These are phyloP conservation scores for Fraxinus paxiana DNA, from an alignment of 305 asterid genomes.

Conservation along the genomic window DNA sequence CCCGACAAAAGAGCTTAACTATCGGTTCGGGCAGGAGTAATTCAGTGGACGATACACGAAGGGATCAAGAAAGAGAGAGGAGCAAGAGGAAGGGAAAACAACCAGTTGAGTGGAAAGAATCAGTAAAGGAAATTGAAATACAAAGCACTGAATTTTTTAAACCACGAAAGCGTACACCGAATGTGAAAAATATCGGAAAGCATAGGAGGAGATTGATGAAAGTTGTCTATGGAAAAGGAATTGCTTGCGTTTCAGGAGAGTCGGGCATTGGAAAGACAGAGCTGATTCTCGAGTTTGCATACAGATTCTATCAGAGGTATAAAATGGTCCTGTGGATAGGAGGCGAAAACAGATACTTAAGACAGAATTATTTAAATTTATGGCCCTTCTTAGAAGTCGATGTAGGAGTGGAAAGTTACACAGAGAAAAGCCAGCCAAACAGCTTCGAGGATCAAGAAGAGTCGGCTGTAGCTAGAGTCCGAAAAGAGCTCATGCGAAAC, in stretches of 20 bases:
- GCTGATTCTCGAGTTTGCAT: constrained; percentile 76
- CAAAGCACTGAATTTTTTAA: constrained; percentile 45
- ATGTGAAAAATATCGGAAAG: constrained; percentile 38
- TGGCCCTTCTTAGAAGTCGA: constrained; percentile 76
- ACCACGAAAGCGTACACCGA: constrained; percentile 31
- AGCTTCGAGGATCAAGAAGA: constrained; percentile 94
- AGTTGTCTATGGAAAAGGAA: constrained; percentile 76
- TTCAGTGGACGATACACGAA: constrained; percentile 56
- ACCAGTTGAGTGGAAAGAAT: constrained; percentile 77
- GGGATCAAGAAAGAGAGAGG: constrained; percentile 36
- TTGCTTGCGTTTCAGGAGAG: constrained; percentile 86
- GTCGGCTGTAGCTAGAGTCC: constrained; percentile 66
- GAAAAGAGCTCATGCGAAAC: constrained; percentile 78
- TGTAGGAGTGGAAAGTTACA: constrained; percentile 54
- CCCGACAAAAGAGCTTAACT: constrained; percentile 61
- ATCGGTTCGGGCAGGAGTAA: constrained; percentile 70
- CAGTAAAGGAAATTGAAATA: constrained; percentile 86
- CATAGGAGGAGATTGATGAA: constrained; percentile 45
- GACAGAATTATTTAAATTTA: constrained; percentile 75
- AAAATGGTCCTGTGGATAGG: constrained; percentile 92
- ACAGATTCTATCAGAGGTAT: constrained; percentile 72
- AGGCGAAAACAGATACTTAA: constrained; percentile 76
- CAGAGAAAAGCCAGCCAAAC: constrained; percentile 55
- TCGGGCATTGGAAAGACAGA: constrained; percentile 97
- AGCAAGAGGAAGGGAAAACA: constrained; percentile 68